phyloP scores from a whole-genome alignment of 140 eudicot genomes.

The Cichorium intybus region DNA sequence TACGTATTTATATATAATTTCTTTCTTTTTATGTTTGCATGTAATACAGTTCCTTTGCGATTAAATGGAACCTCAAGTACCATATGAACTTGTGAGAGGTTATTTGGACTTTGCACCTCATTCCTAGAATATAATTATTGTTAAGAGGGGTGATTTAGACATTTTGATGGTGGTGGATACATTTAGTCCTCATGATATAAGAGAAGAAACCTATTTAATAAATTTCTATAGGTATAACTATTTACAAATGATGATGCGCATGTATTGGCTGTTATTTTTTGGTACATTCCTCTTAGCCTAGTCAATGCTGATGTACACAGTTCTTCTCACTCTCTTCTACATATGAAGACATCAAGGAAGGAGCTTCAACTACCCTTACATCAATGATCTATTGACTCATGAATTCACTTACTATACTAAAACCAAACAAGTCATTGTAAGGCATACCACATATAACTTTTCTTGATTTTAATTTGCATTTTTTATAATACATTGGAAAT shows the following conservation, averaged over 20 bases:
- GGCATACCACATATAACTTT: no score
- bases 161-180: slow-evolving; percentile 94
- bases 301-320: slow-evolving; percentile 26
- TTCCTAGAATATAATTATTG: slow-evolving; percentile 90
- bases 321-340: slow-evolving; percentile 66
- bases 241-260: background rate
- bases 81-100: slow-evolving; percentile 98
- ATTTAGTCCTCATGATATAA: slow-evolving; percentile 85
- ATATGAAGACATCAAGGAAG: slow-evolving; percentile 59
- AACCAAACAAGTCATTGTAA: no score
- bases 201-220: slow-evolving; percentile 83
- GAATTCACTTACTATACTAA: no score
- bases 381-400: no score
- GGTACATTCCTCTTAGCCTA: slow-evolving; percentile 80
- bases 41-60: slow-evolving; percentile 81
- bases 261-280: slow-evolving; percentile 19
- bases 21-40: slow-evolving; percentile 7
- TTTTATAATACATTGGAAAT: no score
- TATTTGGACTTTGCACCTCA: slow-evolving; percentile 90
- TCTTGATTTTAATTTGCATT: no score
- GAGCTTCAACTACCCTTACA: slow-evolving; percentile 53
- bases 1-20: background rate
- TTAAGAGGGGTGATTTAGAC: slow-evolving; percentile 63
- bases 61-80: slow-evolving; percentile 85
- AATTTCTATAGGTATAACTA: slow-evolving; percentile 66